A percentile compares a stretch with the other conserved stretches of the same genome.
phyloP scores from a whole-genome alignment of 805 yeast species.

The Tetrapisispora namnaoensis region DNA sequence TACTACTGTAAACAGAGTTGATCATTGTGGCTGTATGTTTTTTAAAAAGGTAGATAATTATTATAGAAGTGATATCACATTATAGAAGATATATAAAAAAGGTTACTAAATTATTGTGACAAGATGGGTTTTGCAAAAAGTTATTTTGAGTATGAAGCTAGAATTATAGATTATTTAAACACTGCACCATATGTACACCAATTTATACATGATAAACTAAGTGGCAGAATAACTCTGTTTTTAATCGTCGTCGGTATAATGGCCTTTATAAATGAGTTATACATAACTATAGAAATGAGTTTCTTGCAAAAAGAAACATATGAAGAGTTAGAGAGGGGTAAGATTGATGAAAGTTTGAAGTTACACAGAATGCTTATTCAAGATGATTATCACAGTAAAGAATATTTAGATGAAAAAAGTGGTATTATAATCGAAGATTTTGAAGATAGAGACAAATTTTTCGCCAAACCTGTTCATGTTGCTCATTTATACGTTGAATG shows the following conservation, averaged over 20 bases:
- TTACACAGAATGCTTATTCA: conserved; percentile 24
- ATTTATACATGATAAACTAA: conserved; percentile 21
- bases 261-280: conserved; percentile 28
- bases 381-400: conserved; percentile 28
- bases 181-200: conserved; percentile 13
- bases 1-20: too few species aligned
- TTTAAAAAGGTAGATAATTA: too few species aligned
- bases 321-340: conserved; percentile 23
- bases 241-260: conserved; percentile 24
- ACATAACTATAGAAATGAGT: conserved; percentile 28
- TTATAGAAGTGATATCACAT: neutral
- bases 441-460: conserved; percentile 49
- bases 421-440: conserved; percentile 29
- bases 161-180: conserved; percentile 10
- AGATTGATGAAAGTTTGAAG: conserved; percentile 23
- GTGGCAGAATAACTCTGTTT: conserved; percentile 29
- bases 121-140: conserved; percentile 2
- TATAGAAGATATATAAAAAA: too few species aligned
- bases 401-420: conserved; percentile 24
- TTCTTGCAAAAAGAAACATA: conserved; percentile 26
- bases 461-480: conserved; percentile 69
- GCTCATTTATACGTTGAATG: conserved; percentile 58
- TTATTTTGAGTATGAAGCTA: conserved; percentile 17
- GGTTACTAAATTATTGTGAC: neutral
- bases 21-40: too few species aligned